Evolutionary conservation across 2,329 filamentous ascomycete species (phyloP), one percentile per base, ranked within the genome.

Genomic region (Calonectria honghensis): DNA sequence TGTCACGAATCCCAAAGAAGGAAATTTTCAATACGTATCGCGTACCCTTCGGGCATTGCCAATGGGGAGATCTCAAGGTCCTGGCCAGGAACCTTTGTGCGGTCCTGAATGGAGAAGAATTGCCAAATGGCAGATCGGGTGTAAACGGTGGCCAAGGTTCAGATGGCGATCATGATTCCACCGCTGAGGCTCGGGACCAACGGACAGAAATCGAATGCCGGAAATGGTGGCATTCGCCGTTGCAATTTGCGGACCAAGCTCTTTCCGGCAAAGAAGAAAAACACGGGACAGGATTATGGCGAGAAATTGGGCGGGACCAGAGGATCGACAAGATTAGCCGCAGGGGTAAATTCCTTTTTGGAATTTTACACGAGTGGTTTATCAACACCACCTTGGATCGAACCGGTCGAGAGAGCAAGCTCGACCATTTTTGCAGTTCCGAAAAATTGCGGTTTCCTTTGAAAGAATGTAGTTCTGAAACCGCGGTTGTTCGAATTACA

Each of bases 331-430:
- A 32, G 29, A 57, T 11, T 35, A 35, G 11, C 51, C 51, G 6
- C 51, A 57, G 51, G 51, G 51, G 51, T 35, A 57, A 24, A 14
- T 59, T 37, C 18, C 13, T 1, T 37, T 59, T 37, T 59, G 31
- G 52, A 37, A 37, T 52, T n/a, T 37, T 37, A 59, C 52, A 59
- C 52, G 31, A n/a, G 16, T 59, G 24, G 31, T 37, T 59, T 35
- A 59, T 59, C 31, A 14, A 37, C 9, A n/a, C 14, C 10, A 59
- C 13, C 29, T 57, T 16, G 18, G 52, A 57, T n/a, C 16, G 14
- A 39, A 39, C 2, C 11, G 18, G 37, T 39, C 11, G 14, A 39
- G 4, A 39, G 13, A 39, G 4, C 6, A 18, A 14, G 37, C 14
- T 5, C 14, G 37, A 14, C 4, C 37, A 39, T 18, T 11, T 18